Evolutionary conservation across 495 filamentous ascomycete genomes (phyloP).

Genomic region (Hypoxylon subgilvum): DNA sequence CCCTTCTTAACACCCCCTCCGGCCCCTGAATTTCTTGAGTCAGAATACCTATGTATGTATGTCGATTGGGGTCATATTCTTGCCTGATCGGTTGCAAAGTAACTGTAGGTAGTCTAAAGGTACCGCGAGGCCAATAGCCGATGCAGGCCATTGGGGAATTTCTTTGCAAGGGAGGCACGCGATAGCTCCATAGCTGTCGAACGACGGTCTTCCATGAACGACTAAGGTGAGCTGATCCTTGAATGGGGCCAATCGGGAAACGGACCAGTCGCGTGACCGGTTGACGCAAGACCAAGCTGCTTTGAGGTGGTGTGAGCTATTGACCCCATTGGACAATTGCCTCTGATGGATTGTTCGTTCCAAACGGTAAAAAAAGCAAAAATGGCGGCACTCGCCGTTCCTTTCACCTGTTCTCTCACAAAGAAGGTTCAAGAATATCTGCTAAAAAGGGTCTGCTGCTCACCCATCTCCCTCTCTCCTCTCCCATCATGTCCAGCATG

Average conservation of each 20-base stretch:
- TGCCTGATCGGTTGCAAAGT: constrained; percentile 1
- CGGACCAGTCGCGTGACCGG: constrained; percentile 35
- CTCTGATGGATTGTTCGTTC: constrained; percentile 1
- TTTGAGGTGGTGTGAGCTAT: constrained; percentile 21
- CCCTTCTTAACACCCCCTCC: neutral
- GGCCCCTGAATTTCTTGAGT: constrained; percentile 26
- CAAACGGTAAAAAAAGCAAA: constrained; percentile 10
- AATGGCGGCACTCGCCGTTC: constrained; percentile 18
- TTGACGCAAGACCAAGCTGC: constrained; percentile 30
- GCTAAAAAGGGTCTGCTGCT: constrained; percentile 12
- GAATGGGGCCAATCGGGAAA: constrained; percentile 21
- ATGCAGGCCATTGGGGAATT: too few relatives aligned
- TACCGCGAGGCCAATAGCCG: too few relatives aligned
- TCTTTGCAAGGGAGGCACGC: constrained; percentile 32
- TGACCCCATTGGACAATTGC: constrained; percentile 35
- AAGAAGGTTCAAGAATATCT: constrained; percentile 32
- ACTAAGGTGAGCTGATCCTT: constrained; percentile 35
- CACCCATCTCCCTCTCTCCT: too few relatives aligned
- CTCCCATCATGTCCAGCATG: too few relatives aligned
- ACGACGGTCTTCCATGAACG: constrained; percentile 25
- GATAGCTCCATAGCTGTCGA: constrained; percentile 30
- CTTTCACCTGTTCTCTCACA: constrained; percentile 9
- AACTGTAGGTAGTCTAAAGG: neutral
- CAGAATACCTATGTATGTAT: constrained; percentile 17
- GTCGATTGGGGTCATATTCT: constrained; percentile 5